These are phyloP conservation scores for Aspergillus sp. DNA, from an alignment of 2,329 filamentous ascomycete species.

Conservation along the genomic window DNA sequence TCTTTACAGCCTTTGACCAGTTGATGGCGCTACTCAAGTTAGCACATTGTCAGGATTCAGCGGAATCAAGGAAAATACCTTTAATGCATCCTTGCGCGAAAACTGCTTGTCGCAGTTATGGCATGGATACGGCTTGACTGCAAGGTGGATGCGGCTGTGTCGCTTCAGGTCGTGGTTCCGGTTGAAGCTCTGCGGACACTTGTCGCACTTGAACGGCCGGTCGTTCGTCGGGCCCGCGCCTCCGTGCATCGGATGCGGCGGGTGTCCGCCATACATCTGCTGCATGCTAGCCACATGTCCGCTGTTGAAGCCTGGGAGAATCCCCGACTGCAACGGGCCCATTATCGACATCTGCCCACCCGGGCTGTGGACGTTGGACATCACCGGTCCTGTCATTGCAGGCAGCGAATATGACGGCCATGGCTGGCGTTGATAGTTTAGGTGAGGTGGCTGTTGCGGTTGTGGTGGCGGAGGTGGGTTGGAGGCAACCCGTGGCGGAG, in stretches of 20 bases:
- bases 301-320: constrained; percentile 61
- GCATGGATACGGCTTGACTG: constrained; percentile 94
- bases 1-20: constrained; percentile 62
- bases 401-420: constrained; percentile 59
- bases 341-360: constrained; percentile 71
- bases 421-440: constrained; percentile 43
- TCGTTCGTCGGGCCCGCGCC: constrained; percentile 64
- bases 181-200: constrained; percentile 91
- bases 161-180: constrained; percentile 94
- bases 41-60: not conserved
- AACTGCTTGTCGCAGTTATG: constrained; percentile 93
- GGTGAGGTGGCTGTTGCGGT: constrained; percentile 19
- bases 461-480: constrained; percentile 11
- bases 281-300: constrained; percentile 58
- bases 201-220: constrained; percentile 90
- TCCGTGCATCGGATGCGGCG: constrained; percentile 55
- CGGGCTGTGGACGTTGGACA: constrained; percentile 77
- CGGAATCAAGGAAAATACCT: constrained; percentile 59
- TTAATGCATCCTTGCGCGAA: constrained; percentile 91
- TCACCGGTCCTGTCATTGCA: constrained; percentile 65
- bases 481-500: constrained; percentile 49
- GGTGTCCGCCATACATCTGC: constrained; percentile 60
- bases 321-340: constrained; percentile 55
- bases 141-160: constrained; percentile 91
- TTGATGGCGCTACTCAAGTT: constrained; percentile 57